phyloP scores from a whole-genome alignment of 2,329 filamentous ascomycete genomes.

The Xylariaceae sp. region DNA sequence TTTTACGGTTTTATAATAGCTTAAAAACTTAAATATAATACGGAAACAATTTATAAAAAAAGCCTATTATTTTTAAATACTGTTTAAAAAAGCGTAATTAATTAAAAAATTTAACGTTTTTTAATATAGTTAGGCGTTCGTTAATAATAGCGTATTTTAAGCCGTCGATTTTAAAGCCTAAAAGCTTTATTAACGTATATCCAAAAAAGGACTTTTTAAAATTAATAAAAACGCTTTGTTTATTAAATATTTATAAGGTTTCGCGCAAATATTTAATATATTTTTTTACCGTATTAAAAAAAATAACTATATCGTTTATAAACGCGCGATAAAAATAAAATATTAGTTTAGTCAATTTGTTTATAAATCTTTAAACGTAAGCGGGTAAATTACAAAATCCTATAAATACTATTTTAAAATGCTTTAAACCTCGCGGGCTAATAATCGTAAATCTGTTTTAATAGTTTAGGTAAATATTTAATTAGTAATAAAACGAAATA shows the following conservation, averaged over 20 bases:
- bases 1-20: too few species aligned
- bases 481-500: neutral
- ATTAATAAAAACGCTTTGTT: neutral
- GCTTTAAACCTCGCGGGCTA: neutral
- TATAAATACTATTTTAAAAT: neutral
- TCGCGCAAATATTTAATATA: neutral
- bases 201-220: neutral
- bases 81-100: neutral
- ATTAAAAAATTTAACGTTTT: neutral
- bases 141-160: neutral
- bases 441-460: neutral
- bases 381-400: neutral
- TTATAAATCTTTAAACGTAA: neutral
- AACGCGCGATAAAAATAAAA: neutral
- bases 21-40: neutral
- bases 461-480: neutral
- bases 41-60: neutral
- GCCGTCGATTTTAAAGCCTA: neutral
- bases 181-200: neutral
- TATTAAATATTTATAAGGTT: neutral
- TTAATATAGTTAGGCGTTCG: neutral
- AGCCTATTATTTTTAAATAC: neutral
- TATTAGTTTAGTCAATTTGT: neutral
- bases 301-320: neutral
- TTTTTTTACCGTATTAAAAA: neutral